phyloP scores from a whole-genome alignment of 2,329 filamentous ascomycete genomes.

The Nannizziopsis arthrosporioides region DNA sequence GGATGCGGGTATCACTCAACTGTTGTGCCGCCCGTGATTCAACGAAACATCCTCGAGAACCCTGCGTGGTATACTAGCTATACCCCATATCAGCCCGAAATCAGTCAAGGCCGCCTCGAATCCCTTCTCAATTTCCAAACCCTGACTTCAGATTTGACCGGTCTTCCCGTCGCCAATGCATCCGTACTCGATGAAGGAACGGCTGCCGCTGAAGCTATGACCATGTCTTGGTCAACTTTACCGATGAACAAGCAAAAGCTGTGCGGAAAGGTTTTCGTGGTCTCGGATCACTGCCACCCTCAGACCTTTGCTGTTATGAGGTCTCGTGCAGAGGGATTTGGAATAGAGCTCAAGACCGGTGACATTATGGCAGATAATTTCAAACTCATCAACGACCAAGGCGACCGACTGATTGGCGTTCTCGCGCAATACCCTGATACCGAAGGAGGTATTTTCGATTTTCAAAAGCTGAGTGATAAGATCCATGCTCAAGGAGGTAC shows the following conservation, averaged over 20 bases:
- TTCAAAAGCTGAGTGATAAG: constrained; percentile 58
- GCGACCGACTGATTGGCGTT: constrained; percentile 74
- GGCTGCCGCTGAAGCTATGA: constrained; percentile 92
- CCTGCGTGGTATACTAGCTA: constrained; percentile 98
- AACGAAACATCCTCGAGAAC: constrained; percentile 83
- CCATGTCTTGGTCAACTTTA: constrained; percentile 69
- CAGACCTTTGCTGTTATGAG: constrained; percentile 75
- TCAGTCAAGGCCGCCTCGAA: constrained; percentile 87
- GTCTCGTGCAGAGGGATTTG: constrained; percentile 83
- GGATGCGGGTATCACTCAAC: constrained; percentile 82
- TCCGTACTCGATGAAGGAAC: constrained; percentile 85
- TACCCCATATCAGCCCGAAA: constrained; percentile 93
- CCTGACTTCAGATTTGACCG: constrained; percentile 77
- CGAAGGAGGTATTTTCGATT: constrained; percentile 66
- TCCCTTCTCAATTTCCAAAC: constrained; percentile 94
- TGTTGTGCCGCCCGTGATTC: constrained; percentile 78
- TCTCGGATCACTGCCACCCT: constrained; percentile 70
- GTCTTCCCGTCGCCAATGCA: constrained; percentile 76
- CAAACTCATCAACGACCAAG: constrained; percentile 58
- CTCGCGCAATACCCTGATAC: constrained; percentile 94
- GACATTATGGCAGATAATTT: constrained; percentile 57
- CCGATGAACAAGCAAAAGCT: constrained; percentile 60
- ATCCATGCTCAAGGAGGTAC: constrained; percentile 69
- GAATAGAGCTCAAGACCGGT: constrained; percentile 61
- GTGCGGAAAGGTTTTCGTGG: constrained; percentile 66